phyloP scores from a whole-genome alignment of 768 basidiomycete genomes.

The Hericium erinaceus region DNA sequence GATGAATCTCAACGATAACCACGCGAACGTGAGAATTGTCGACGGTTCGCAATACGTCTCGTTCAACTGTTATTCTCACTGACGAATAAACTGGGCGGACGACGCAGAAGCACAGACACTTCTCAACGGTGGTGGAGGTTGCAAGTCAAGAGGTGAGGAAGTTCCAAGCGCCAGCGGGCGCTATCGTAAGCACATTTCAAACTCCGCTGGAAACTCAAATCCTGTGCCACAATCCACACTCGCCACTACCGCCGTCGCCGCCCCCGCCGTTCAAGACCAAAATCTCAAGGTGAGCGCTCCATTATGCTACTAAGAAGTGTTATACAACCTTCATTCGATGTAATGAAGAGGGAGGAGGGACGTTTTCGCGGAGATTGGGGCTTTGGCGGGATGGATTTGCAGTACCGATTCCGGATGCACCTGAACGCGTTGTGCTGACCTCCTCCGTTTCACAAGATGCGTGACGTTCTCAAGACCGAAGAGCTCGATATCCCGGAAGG shows the following conservation, averaged over 20 bases:
- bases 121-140: slow-evolving; percentile 15
- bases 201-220: slow-evolving; percentile 14
- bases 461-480: slow-evolving; percentile 89
- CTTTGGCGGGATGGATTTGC: slow-evolving; percentile 30
- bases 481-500: slow-evolving; percentile 82
- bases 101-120: slow-evolving; percentile 12
- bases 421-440: slow-evolving; percentile 17
- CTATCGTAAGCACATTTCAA: slow-evolving; percentile 4
- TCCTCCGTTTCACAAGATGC: slow-evolving; percentile 49
- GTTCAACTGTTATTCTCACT: neutral
- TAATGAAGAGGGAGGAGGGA: neutral
- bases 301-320: neutral
- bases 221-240: slow-evolving; percentile 11
- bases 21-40: slow-evolving; percentile 2
- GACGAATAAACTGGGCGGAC: neutral
- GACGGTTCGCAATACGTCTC: neutral
- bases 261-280: slow-evolving; percentile 23
- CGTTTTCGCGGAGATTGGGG: neutral
- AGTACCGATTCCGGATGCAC: slow-evolving; percentile 22
- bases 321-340: neutral
- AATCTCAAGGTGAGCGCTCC: slow-evolving; percentile 20
- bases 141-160: slow-evolving; percentile 8
- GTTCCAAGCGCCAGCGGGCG: neutral
- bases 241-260: slow-evolving; percentile 6
- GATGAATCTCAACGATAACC: slow-evolving; percentile 9